Conservation (phyloP, 257 asterid species). For the Solanum clarkiae region DNA sequence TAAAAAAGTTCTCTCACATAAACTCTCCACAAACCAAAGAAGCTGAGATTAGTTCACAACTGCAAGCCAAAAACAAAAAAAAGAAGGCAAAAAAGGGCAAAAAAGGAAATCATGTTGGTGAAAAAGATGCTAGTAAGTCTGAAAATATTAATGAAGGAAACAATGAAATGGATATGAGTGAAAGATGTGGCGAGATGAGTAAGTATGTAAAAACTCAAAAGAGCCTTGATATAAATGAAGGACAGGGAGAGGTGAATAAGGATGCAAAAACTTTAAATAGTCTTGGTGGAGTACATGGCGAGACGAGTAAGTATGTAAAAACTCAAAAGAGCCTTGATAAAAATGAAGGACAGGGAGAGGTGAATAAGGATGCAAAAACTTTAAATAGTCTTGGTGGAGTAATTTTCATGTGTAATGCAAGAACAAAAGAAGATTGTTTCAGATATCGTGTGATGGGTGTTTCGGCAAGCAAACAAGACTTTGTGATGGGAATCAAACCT, state of each 20-base stretch:
- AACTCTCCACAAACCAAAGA: slow-evolving; percentile 24
- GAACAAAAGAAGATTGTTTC: slow-evolving; percentile 90
- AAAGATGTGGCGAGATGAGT: neutral
- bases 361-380: slow-evolving; percentile 9
- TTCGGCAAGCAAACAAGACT: slow-evolving; percentile 42
- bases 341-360: neutral
- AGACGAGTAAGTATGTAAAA: slow-evolving; percentile 8
- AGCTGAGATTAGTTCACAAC: slow-evolving; percentile 10
- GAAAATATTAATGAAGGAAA: neutral
- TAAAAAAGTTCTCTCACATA: slow-evolving; percentile 16
- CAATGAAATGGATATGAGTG: neutral
- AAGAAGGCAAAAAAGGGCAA: slow-evolving; percentile 19
- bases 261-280: slow-evolving; percentile 10
- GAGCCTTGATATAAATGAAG: slow-evolving; percentile 19
- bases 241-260: neutral
- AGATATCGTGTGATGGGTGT: slow-evolving; percentile 73
- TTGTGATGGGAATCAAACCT: slow-evolving; percentile 56
- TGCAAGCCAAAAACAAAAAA: slow-evolving; percentile 6
- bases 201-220: slow-evolving; percentile 14
- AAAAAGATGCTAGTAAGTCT: neutral
- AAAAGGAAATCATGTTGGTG: slow-evolving; percentile 3
- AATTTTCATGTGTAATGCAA: slow-evolving; percentile 84
- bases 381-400: slow-evolving; percentile 48
- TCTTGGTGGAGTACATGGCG: neutral
- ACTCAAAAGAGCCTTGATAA: slow-evolving; percentile 24